A percentile compares a stretch with the other conserved stretches of the same genome.
Evolutionary conservation across 495 filamentous ascomycete species (phyloP).

Genomic region (Hyaloscypha finlandica): DNA sequence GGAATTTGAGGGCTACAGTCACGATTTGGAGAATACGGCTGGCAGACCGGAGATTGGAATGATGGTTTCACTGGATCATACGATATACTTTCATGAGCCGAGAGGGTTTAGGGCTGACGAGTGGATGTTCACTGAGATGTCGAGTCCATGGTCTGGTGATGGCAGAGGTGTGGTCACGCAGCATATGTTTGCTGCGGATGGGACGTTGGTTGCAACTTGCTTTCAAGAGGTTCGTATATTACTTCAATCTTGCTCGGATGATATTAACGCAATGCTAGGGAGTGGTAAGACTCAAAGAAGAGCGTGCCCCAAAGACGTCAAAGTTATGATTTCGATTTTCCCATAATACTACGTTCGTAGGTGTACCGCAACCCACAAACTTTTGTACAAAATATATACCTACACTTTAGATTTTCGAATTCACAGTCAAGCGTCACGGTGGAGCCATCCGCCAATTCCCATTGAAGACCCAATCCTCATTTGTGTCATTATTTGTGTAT

Average conservation of each 20-base stretch:
- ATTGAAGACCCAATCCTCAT: background rate
- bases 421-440: background rate
- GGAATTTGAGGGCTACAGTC: slow-evolving; percentile 38
- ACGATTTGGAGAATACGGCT: slow-evolving; percentile 33
- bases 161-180: slow-evolving; percentile 85
- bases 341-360: background rate
- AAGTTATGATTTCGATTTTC: slow-evolving; percentile 21
- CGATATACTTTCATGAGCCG: slow-evolving; percentile 93
- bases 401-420: background rate
- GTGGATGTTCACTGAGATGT: slow-evolving; percentile 92
- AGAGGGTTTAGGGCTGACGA: slow-evolving; percentile 80
- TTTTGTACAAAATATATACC: background rate
- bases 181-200: slow-evolving; percentile 83
- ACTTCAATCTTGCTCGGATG: background rate
- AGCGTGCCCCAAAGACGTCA: slow-evolving; percentile 14
- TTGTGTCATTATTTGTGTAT: too few species aligned
- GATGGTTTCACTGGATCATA: slow-evolving; percentile 95
- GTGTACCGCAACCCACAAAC: background rate
- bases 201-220: slow-evolving; percentile 80
- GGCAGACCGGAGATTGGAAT: slow-evolving; percentile 69
- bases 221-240: slow-evolving; percentile 64
- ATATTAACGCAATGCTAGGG: slow-evolving; percentile 41
- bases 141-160: slow-evolving; percentile 91
- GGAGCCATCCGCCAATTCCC: background rate
- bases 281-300: slow-evolving; percentile 53